Conservation (phyloP, 1,139 yeast genomes). For the Lodderomyces parapsilosis region DNA sequence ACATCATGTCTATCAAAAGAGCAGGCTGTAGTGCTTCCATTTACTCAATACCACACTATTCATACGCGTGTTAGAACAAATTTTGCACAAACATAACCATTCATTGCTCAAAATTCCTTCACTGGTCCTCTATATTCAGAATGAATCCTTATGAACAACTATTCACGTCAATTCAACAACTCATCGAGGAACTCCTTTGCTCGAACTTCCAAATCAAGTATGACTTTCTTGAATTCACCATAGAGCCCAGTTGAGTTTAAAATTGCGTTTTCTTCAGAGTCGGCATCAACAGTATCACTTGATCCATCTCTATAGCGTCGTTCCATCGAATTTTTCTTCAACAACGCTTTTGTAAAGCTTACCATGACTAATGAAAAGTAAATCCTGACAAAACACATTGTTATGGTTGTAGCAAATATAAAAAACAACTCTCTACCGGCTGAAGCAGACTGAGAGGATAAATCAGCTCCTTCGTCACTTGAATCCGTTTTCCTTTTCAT, state of each 20-base stretch:
- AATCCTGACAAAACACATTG: conserved; percentile 53
- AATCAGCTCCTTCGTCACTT: conserved; percentile 13
- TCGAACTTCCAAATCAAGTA: conserved; percentile 30
- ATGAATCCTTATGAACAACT: too few relatives aligned
- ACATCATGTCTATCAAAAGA: too few relatives aligned
- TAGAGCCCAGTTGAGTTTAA: conserved; percentile 20
- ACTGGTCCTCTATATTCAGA: background rate
- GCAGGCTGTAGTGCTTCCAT: too few relatives aligned
- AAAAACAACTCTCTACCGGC: conserved; percentile 69
- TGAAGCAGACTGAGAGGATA: conserved; percentile 60
- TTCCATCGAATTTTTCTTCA: conserved; percentile 32
- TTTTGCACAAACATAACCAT: too few relatives aligned
- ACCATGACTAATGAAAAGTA: conserved; percentile 67
- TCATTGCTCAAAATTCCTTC: too few relatives aligned
- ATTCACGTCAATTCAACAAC: conserved; percentile 6
- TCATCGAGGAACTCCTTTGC: conserved; percentile 30
- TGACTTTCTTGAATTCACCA: conserved; percentile 22
- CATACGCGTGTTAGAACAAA: too few relatives aligned
- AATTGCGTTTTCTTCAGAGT: conserved; percentile 30
- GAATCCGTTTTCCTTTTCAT: conserved; percentile 10
- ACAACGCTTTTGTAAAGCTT: conserved; percentile 53
- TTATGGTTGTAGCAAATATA: conserved; percentile 57
- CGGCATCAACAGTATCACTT: conserved; percentile 9
- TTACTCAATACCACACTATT: too few relatives aligned
- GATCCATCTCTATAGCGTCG: conserved; percentile 17